Evolutionary conservation across 108 stramenopile species (phyloP), one percentile per base, ranked within the genome.

Genomic region (Cyclotella cryptica): DNA sequence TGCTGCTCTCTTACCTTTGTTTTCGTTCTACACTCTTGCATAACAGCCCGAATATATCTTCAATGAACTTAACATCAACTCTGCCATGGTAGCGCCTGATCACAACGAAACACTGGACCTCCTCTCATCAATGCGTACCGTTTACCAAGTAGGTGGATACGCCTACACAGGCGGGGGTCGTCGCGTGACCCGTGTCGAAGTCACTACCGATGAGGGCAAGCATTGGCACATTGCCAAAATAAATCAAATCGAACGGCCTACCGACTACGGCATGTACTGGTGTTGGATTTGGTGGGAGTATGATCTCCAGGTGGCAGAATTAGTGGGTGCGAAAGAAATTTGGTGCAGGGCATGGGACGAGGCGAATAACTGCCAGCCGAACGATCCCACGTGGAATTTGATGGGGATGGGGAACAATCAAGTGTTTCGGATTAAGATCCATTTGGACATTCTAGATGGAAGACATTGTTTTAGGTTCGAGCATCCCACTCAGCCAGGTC

Each of bases 331-430:
- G 77, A 87, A 93, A 86, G 93, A 96, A 79, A 91, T 98, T 67
- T 86, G 84, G 88, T 96, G 95, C 87, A 90, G 98, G 51, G 98
- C 98, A 1, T 98, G 96, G 95, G 97, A 98, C 75, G 95, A 97
- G 60, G 63, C 95, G 10, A 96, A 93, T 83, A 98, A 95, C 79
- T 80, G 78, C 1, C 98, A 99, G 84, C 97, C 98, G 6, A 80
- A 73, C 52, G 65, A 93, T 59, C 93, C 94, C 15, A 98, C 97
- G 17, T 99, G 98, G 98, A 99, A 99, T 75, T 84, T 99, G 52
- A 97, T 99, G 92, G 98, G 98, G 49, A 99, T 99, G 98, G 97
- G 96, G 74, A 99, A 98, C 90, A 99, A 99, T 87, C 93, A 92
- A 84, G 88, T 88, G 57, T 99, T 98, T 87, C 89, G 96, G 46